Percentiles rank a stretch among this genome's conserved stretches.
Conservation (phyloP, 192 early-diverging fungal species). For the Chytriomyces hyalinus region DNA sequence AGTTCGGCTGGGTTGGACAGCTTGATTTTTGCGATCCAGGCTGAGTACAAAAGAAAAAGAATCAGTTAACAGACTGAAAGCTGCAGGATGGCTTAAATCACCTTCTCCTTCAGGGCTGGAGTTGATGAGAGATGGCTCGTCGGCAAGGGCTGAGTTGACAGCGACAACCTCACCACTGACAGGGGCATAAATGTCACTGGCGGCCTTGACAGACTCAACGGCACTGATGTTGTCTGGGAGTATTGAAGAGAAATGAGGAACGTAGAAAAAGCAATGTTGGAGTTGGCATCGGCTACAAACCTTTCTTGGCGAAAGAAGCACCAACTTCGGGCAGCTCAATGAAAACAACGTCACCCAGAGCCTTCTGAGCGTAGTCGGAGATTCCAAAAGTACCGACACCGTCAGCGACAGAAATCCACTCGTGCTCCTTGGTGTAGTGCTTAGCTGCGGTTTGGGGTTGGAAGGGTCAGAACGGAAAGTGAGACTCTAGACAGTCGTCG, state of each 20-base stretch:
- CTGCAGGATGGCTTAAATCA: slow-evolving; percentile 34
- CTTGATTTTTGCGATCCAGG: slow-evolving; percentile 94
- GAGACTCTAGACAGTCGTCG: too few species aligned
- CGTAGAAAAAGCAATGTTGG: background rate
- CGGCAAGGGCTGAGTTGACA: slow-evolving; percentile 69
- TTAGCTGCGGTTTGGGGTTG: slow-evolving; percentile 36
- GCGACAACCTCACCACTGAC: slow-evolving; percentile 81
- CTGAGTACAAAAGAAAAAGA: slow-evolving; percentile 48
- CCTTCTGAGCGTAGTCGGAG: slow-evolving; percentile 87
- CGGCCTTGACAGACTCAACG: slow-evolving; percentile 95
- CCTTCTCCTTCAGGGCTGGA: slow-evolving; percentile 72
- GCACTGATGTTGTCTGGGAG: slow-evolving; percentile 69
- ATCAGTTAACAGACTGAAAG: background rate
- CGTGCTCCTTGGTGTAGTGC: slow-evolving; percentile 86
- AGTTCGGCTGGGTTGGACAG: slow-evolving; percentile 70
- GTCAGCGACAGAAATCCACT: slow-evolving; percentile 81
- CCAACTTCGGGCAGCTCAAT: slow-evolving; percentile 84
- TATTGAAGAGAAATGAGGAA: background rate
- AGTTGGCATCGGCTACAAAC: slow-evolving; percentile 39
- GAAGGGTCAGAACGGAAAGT: background rate
- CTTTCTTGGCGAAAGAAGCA: slow-evolving; percentile 61
- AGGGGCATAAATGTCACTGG: slow-evolving; percentile 89
- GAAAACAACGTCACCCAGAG: slow-evolving; percentile 94
- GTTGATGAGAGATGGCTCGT: slow-evolving; percentile 83
- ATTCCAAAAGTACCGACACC: slow-evolving; percentile 87